Conservation (phyloP, 2,329 filamentous ascomycete genomes). For the Talaromyces sp. region DNA sequence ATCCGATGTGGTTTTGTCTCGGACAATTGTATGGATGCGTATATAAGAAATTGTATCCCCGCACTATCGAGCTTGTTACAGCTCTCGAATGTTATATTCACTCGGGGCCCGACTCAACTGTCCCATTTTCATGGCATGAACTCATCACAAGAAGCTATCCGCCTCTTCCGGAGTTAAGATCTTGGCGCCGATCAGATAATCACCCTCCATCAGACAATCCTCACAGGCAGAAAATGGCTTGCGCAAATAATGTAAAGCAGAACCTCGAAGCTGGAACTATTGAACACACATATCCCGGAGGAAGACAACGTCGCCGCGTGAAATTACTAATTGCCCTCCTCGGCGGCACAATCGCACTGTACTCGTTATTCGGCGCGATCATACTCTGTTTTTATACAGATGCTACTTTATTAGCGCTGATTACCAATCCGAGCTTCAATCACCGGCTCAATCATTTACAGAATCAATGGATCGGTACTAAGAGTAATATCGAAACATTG, state of each 20-base stretch:
- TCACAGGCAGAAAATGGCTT: background rate
- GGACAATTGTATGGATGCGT: background rate
- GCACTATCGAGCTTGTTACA: too few species aligned
- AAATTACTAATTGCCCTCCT: constrained; percentile 1
- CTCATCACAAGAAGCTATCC: background rate
- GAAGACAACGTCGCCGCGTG: background rate
- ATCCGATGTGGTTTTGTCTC: background rate
- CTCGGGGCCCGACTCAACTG: background rate
- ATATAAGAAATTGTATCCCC: background rate
- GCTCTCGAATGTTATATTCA: background rate
- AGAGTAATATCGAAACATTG: constrained; percentile 31
- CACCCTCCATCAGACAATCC: background rate
- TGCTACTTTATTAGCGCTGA: constrained; percentile 5
- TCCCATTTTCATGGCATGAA: background rate
- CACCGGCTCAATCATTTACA: constrained; percentile 22
- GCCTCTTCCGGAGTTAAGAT: constrained; percentile 3
- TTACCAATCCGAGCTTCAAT: constrained; percentile 19
- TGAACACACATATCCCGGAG: background rate
- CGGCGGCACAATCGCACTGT: constrained; percentile 5
- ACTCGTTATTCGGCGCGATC: background rate
- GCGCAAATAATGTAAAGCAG: too few species aligned
- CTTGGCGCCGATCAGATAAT: background rate
- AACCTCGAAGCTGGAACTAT: background rate
- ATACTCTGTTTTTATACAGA: constrained; percentile 9
- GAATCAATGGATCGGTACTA: constrained; percentile 33